A percentile compares a stretch with the other conserved stretches of the same genome.
These are phyloP conservation scores for Pelargonium fulgidum DNA, from an alignment of 441 rosid genomes.

Conservation along the genomic window DNA sequence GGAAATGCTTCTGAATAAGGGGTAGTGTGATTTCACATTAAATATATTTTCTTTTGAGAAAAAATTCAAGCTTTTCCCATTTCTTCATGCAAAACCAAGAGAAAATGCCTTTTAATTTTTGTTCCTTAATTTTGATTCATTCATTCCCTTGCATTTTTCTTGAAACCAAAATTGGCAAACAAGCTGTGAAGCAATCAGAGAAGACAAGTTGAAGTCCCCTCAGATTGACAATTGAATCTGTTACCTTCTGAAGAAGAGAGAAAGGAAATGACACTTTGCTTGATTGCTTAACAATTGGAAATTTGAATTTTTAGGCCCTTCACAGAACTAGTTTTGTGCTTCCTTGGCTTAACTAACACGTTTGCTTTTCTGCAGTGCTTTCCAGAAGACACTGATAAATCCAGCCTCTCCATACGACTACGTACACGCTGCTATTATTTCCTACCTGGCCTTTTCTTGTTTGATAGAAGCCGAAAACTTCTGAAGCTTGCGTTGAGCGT, in stretches of 20 bases:
- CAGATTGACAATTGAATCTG: not conserved
- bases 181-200: not conserved
- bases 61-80: not conserved
- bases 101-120: not conserved
- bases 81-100: conserved; percentile 1
- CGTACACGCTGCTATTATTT: conserved; percentile 38
- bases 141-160: not conserved
- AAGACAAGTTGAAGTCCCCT: conserved; percentile 6
- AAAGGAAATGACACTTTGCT: not conserved
- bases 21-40: not conserved
- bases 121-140: not conserved
- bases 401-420: conserved; percentile 19
- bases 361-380: conserved; percentile 41
- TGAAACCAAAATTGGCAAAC: not conserved
- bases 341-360: not conserved
- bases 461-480: conserved; percentile 52
- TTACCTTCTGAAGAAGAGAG: not conserved
- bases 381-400: conserved; percentile 39
- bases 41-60: not conserved
- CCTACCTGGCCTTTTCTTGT: conserved; percentile 59
- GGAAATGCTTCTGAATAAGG: not conserved
- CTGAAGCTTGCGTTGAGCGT: conserved; percentile 36
- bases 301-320: not conserved
- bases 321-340: not conserved
- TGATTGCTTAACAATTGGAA: not conserved